phyloP scores from a whole-genome alignment of 176 grass and related monocot genomes.

The Zoysia japonica region DNA sequence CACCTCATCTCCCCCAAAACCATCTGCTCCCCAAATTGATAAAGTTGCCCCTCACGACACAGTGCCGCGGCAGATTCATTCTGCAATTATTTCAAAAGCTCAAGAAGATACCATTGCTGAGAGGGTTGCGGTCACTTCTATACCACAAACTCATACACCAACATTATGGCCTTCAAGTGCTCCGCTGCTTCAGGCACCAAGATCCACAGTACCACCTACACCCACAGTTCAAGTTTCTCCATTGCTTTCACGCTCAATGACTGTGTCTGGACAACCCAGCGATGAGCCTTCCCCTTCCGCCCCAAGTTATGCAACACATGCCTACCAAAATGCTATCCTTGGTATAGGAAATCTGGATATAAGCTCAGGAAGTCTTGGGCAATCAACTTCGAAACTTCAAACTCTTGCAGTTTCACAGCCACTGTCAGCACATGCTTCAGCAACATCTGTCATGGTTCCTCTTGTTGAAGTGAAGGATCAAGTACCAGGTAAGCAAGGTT shows the following conservation, averaged over 20 bases:
- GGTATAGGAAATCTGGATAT: slow-evolving; percentile 47
- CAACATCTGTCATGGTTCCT: slow-evolving; percentile 47
- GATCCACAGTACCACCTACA: slow-evolving; percentile 44
- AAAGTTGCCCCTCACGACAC: slow-evolving; percentile 29
- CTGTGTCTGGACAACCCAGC: slow-evolving; percentile 46
- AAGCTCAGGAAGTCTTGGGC: slow-evolving; percentile 41
- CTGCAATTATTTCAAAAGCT: slow-evolving; percentile 40
- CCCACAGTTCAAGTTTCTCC: slow-evolving; percentile 45
- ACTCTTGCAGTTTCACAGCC: slow-evolving; percentile 31
- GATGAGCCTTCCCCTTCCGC: slow-evolving; percentile 50
- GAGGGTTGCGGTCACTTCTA: slow-evolving; percentile 28
- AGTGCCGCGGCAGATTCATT: slow-evolving; percentile 30
- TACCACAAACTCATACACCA: slow-evolving; percentile 31
- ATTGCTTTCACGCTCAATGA: slow-evolving; percentile 52
- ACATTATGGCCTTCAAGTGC: slow-evolving; percentile 73
- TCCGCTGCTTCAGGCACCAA: slow-evolving; percentile 62
- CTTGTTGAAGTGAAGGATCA: slow-evolving; percentile 40
- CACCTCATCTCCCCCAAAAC: not conserved
- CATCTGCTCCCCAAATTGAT: slow-evolving; percentile 12
- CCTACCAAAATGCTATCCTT: slow-evolving; percentile 73
- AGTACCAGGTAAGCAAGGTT: slow-evolving; percentile 44
- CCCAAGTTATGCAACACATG: slow-evolving; percentile 54
- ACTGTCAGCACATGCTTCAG: slow-evolving; percentile 32
- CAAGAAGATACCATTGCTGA: slow-evolving; percentile 25
- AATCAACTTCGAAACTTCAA: slow-evolving; percentile 46